phyloP scores from a whole-genome alignment of 805 yeast species.

The Lipomyces yamadae region DNA sequence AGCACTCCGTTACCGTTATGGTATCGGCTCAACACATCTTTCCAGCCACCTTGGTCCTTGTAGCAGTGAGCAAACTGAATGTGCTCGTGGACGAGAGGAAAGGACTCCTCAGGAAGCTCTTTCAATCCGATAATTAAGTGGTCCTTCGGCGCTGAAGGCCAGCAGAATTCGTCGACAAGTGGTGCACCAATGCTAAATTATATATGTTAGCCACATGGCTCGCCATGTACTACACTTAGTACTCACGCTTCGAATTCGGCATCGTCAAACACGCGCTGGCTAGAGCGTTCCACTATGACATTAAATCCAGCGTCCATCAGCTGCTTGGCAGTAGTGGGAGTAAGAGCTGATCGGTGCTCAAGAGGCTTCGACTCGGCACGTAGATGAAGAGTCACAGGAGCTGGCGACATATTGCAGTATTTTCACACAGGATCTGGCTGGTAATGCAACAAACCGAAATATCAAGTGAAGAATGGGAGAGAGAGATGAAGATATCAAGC shows the following conservation, averaged over 20 bases:
- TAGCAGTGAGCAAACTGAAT: slow-evolving; percentile 99
- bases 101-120: slow-evolving; percentile 88
- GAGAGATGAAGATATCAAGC: background rate
- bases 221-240: background rate
- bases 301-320: slow-evolving; percentile 86
- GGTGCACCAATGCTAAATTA: slow-evolving; percentile 70
- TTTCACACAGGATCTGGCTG: background rate
- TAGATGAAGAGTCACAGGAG: slow-evolving; percentile 70
- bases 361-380: slow-evolving; percentile 97
- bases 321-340: slow-evolving; percentile 87
- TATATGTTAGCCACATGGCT: background rate
- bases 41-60: slow-evolving; percentile 97
- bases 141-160: slow-evolving; percentile 90
- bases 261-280: slow-evolving; percentile 77
- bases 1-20: slow-evolving; percentile 89
- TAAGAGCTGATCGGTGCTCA: slow-evolving; percentile 96
- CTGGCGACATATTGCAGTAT: slow-evolving; percentile 11
- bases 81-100: slow-evolving; percentile 95
- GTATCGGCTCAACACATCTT: slow-evolving; percentile 84
- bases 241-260: slow-evolving; percentile 64
- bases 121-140: slow-evolving; percentile 91
- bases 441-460: background rate
- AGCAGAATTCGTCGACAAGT: slow-evolving; percentile 90
- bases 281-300: slow-evolving; percentile 84
- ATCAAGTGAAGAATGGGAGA: background rate